A percentile compares a stretch with the other conserved stretches of the same genome.
These are phyloP conservation scores for Fagopyrum homotropicum DNA, from an alignment of 148 eudicot genomes.

Conservation along the genomic window DNA sequence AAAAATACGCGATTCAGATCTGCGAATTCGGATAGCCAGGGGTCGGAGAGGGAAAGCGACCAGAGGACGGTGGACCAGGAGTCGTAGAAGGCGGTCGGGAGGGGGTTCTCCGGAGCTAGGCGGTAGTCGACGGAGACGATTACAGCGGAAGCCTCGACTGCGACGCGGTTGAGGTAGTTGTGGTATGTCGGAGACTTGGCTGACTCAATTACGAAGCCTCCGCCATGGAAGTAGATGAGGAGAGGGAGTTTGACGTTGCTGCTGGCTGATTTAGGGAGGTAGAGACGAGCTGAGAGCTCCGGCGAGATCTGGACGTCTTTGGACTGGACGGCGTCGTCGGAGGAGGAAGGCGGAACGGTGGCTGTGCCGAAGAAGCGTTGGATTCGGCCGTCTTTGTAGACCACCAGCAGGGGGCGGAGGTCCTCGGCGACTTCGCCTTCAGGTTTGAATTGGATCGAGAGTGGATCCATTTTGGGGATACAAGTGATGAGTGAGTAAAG, in stretches of 20 bases:
- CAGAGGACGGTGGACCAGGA: slow-evolving; percentile 43
- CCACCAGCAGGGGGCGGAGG: slow-evolving; percentile 23
- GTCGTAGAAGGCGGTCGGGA: slow-evolving; percentile 42
- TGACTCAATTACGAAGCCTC: slow-evolving; percentile 35
- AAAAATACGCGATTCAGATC: slow-evolving; percentile 27
- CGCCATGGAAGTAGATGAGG: slow-evolving; percentile 49
- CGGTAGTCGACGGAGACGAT: slow-evolving; percentile 43
- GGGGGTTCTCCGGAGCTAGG: slow-evolving; percentile 45
- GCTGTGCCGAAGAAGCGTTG: slow-evolving; percentile 24
- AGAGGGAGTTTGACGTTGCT: slow-evolving; percentile 30
- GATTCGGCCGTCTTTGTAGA: slow-evolving; percentile 27
- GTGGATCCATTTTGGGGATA: too few relatives aligned
- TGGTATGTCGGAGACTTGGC: slow-evolving; percentile 19
- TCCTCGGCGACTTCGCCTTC: slow-evolving; percentile 19
- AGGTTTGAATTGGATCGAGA: too few relatives aligned
- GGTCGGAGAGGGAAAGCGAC: slow-evolving; percentile 29
- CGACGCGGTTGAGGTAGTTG: slow-evolving; percentile 18
- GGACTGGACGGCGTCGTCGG: slow-evolving; percentile 22
- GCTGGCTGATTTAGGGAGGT: slow-evolving; percentile 23
- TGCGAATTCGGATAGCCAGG: slow-evolving; percentile 34
- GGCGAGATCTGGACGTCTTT: slow-evolving; percentile 29
- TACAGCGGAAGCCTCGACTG: slow-evolving; percentile 19
- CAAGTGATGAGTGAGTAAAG: too few relatives aligned
- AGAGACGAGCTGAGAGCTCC: slow-evolving; percentile 31
- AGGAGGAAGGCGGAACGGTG: slow-evolving; percentile 14